phyloP scores from a whole-genome alignment of 2,329 filamentous ascomycete genomes.

The Colletotrichum australisinense region DNA sequence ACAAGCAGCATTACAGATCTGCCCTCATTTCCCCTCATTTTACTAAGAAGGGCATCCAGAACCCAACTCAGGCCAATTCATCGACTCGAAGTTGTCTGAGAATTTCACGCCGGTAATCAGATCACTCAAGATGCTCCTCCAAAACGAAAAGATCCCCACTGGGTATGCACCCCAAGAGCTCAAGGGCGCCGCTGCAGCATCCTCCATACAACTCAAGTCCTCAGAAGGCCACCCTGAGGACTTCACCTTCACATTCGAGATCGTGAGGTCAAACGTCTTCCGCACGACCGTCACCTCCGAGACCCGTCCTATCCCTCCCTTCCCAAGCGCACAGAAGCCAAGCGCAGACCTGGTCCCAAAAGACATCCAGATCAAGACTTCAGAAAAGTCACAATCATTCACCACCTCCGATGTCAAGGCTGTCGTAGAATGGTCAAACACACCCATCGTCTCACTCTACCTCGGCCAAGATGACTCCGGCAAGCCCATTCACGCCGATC shows the following conservation, averaged over 20 bases:
- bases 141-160: slow-evolving; percentile 25
- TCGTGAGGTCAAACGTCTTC: slow-evolving; percentile 72
- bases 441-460: slow-evolving; percentile 63
- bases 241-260: slow-evolving; percentile 72
- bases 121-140: slow-evolving; percentile 21
- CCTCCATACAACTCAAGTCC: slow-evolving; percentile 25
- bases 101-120: neutral
- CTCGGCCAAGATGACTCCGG: slow-evolving; percentile 60
- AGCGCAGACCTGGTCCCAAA: neutral
- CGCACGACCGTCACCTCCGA: slow-evolving; percentile 74
- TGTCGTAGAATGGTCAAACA: slow-evolving; percentile 67
- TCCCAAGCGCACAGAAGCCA: slow-evolving; percentile 68
- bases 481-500: slow-evolving; percentile 70
- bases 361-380: slow-evolving; percentile 38
- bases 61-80: neutral
- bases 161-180: slow-evolving; percentile 28
- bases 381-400: slow-evolving; percentile 45
- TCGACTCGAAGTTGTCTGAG: neutral
- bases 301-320: slow-evolving; percentile 72
- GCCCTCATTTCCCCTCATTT: neutral
- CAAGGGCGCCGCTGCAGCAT: neutral
- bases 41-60: neutral
- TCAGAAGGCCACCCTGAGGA: slow-evolving; percentile 39
- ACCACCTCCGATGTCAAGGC: slow-evolving; percentile 53
- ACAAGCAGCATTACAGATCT: neutral